These are phyloP conservation scores for Trichoderma harzianum DNA, from an alignment of 2,329 filamentous ascomycete species.

Conservation along the genomic window DNA sequence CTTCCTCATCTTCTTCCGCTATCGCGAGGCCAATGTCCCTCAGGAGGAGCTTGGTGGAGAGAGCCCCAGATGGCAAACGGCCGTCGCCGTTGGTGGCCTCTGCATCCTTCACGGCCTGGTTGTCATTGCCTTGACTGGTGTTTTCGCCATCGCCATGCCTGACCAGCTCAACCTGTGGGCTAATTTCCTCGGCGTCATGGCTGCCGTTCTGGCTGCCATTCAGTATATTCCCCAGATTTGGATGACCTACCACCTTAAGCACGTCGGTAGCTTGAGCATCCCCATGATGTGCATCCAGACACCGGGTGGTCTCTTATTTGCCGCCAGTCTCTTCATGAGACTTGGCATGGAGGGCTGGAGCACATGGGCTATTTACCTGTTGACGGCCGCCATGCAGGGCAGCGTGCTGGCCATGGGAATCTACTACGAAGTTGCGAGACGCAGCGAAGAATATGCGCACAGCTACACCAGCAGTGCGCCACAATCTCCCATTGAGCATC, in stretches of 20 bases:
- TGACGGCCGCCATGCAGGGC: conserved; percentile 84
- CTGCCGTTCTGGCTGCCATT: conserved; percentile 73
- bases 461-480: conserved; percentile 26
- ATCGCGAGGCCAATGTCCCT: conserved; percentile 50
- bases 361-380: conserved; percentile 86
- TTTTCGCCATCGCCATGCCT: conserved; percentile 63
- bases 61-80: conserved; percentile 71
- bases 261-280: conserved; percentile 87
- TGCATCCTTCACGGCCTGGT: conserved; percentile 75
- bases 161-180: conserved; percentile 72
- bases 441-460: conserved; percentile 29
- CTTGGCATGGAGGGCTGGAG: conserved; percentile 87
- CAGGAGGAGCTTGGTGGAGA: conserved; percentile 49
- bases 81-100: conserved; percentile 67
- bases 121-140: conserved; percentile 63
- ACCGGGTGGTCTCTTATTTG: conserved; percentile 86
- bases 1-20: conserved; percentile 92
- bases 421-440: conserved; percentile 60
- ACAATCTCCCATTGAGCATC: conserved; percentile 29
- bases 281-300: conserved; percentile 99
- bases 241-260: conserved; percentile 80
- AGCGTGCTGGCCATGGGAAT: conserved; percentile 76
- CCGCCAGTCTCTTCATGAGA: conserved; percentile 74
- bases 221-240: conserved; percentile 96
- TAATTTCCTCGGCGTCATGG: conserved; percentile 76